These are phyloP conservation scores for Tephrocybe sp. DNA, from an alignment of 768 basidiomycete genomes.

Conservation along the genomic window DNA sequence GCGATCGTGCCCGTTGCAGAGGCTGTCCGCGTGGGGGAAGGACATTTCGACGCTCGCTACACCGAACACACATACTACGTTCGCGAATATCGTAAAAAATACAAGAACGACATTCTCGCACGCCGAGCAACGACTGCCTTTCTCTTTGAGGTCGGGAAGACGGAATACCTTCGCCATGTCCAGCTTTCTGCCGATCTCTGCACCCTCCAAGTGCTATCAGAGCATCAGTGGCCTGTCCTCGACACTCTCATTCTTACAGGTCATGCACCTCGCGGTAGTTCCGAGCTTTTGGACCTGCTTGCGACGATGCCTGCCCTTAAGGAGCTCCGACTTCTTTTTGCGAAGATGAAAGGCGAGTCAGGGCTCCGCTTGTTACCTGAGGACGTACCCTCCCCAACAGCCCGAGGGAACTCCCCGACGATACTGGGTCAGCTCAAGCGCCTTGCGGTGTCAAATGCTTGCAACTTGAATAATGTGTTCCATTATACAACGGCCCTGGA, in stretches of 20 bases:
- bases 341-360: constrained; percentile 27
- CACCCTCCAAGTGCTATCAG: constrained; percentile 28
- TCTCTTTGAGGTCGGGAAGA: constrained; percentile 31
- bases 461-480: constrained; percentile 29
- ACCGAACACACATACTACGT: constrained; percentile 34
- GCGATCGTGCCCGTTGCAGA: constrained; percentile 39
- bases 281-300: constrained; percentile 32
- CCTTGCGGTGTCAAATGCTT: constrained; percentile 39
- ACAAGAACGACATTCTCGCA: constrained; percentile 33
- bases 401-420: constrained; percentile 19
- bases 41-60: constrained; percentile 36
- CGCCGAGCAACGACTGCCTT: constrained; percentile 28
- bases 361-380: constrained; percentile 26
- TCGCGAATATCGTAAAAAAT: constrained; percentile 38
- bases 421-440: constrained; percentile 29
- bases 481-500: constrained; percentile 30
- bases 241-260: constrained; percentile 40
- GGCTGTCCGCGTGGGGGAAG: constrained; percentile 41
- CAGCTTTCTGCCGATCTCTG: constrained; percentile 39
- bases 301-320: constrained; percentile 33
- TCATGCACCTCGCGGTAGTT: constrained; percentile 30
- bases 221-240: constrained; percentile 34
- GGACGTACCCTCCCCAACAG: constrained; percentile 11
- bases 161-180: constrained; percentile 31
- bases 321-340: constrained; percentile 34